Base-by-base conservation (phyloP, 1,284 basidiomycete species). In the Boletellus deceptivus region DNA sequence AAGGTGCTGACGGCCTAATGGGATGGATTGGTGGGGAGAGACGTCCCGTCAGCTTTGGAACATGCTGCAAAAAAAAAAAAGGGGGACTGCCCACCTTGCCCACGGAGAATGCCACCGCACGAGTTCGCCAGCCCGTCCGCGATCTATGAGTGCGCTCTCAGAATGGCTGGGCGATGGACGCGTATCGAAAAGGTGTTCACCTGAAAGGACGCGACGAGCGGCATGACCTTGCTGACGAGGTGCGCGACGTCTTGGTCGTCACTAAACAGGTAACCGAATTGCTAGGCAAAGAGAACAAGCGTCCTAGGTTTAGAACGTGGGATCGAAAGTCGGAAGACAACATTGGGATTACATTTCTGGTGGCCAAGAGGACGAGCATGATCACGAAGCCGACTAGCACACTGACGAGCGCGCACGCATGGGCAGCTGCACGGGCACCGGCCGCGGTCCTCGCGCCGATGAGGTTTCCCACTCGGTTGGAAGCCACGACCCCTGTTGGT, bases 161-260 rank as follows among this genome's bases (percentile, higher is more conserved):
- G 39, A 20, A 24, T 18, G 16, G 7, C 34, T 13, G 34, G 34
- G 16, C 6, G n/a, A 35, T 7, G 31, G 34, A n/a, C 16, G 34
- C n/a, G 6, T n/a, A 3, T 10, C 27, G 29, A 4, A 4, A 35
- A 29, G 10, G 24, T 16, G 57, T 67, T 43, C 51, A 84, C 82
- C 69, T 91, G 88, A 65, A 91, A 91, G 0, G 86, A 86, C 3
- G 89, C 88, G 1, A 91, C 86, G 16, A 89, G 75, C 0, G 89
- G 89, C 79, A 91, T 86, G 13, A 91, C 84, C 47, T 76, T 70
- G 48, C 80, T 80, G 27, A 91, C 88, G 18, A 89, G 74, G 6
- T 53, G 55, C 5, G 81, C 81, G 10, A 89, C 85, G 3, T 75
- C 73, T 14, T 68, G 61, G 53, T 90, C 85, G 46, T 86, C 77